Evolutionary conservation across 2,329 filamentous ascomycete genomes (phyloP).

Genomic region (Immersiporthe knoxdaviesiana): DNA sequence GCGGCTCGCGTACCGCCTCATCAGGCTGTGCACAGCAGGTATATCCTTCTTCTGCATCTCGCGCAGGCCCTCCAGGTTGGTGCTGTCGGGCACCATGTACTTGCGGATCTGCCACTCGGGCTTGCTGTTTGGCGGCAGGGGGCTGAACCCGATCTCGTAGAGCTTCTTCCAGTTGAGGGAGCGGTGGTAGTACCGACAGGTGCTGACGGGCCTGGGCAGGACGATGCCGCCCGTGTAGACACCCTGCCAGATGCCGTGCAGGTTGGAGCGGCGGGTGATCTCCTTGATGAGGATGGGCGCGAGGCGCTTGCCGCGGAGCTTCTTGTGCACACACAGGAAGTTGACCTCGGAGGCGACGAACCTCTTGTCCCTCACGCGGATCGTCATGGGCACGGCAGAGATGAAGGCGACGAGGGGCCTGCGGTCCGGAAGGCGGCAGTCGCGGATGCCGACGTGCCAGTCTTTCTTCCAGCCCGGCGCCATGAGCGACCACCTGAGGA

Average conservation of each 20-base stretch:
- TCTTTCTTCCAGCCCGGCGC: conserved; percentile 91
- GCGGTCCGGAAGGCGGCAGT: conserved; percentile 67
- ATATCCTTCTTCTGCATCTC: conserved; percentile 80
- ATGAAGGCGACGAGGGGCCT: conserved; percentile 90
- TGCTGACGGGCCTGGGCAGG: conserved; percentile 87
- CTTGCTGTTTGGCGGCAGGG: conserved; percentile 80
- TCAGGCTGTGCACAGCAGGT: conserved; percentile 71
- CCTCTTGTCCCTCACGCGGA: conserved; percentile 76
- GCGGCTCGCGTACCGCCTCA: conserved; percentile 76
- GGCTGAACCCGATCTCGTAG: conserved; percentile 92
- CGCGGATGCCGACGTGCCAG: conserved; percentile 94
- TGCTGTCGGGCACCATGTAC: conserved; percentile 78
- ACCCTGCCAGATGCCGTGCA: conserved; percentile 86
- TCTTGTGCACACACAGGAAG: conserved; percentile 98
- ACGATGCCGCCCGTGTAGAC: conserved; percentile 94
- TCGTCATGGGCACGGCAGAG: conserved; percentile 83
- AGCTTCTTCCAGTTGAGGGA: conserved; percentile 95
- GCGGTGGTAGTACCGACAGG: conserved; percentile 93
- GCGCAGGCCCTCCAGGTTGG: conserved; percentile 74
- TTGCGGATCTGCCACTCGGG: conserved; percentile 83
- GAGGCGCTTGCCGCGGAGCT: conserved; percentile 89
- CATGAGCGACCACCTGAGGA: conserved; percentile 93
- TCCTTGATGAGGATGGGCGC: conserved; percentile 97
- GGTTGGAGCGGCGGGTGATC: conserved; percentile 89
- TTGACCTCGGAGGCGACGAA: conserved; percentile 91